phyloP scores from a whole-genome alignment of 2,329 filamentous ascomycete species.

The Exophiala phaeomuriformis region DNA sequence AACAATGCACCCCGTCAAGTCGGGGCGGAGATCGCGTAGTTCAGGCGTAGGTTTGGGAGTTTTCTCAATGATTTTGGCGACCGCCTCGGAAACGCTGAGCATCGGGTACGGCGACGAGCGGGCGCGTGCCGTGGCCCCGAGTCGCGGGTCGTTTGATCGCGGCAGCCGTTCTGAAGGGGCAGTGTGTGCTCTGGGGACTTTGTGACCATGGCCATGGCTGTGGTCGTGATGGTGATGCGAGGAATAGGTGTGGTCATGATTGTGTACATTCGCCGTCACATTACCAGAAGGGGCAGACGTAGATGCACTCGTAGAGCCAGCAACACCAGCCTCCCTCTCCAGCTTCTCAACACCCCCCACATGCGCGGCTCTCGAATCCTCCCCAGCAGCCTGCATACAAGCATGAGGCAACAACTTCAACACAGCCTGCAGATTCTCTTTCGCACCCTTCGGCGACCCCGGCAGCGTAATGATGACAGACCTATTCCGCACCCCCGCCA shows the following conservation, averaged over 20 bases:
- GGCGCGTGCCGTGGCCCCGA: constrained; percentile 61
- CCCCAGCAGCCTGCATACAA: constrained; percentile 80
- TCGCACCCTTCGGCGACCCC: constrained; percentile 89
- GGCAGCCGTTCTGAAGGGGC: constrained; percentile 48
- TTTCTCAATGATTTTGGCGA: constrained; percentile 63
- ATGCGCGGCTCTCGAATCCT: constrained; percentile 72
- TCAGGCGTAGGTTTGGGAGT: constrained; percentile 58
- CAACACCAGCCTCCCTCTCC: constrained; percentile 70
- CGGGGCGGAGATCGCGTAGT: constrained; percentile 52
- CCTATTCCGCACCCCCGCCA: constrained; percentile 76
- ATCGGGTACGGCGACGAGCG: constrained; percentile 87
- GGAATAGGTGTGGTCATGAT: constrained; percentile 36
- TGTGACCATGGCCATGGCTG: constrained; percentile 44
- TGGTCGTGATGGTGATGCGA: constrained; percentile 41
- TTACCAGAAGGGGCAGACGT: constrained; percentile 5
- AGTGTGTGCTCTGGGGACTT: constrained; percentile 64
- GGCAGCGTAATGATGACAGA: constrained; percentile 83
- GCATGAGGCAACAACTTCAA: constrained; percentile 90
- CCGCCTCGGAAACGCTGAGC: constrained; percentile 75
- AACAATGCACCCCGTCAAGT: constrained; percentile 67
- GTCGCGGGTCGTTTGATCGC: constrained; percentile 52
- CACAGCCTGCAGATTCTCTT: constrained; percentile 83
- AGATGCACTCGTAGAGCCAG: constrained; percentile 9
- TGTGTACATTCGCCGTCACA: constrained; percentile 28
- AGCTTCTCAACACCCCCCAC: constrained; percentile 73